These are phyloP conservation scores for Excoecaria cochinchinensis DNA, from an alignment of 345 rosid species.

Conservation along the genomic window DNA sequence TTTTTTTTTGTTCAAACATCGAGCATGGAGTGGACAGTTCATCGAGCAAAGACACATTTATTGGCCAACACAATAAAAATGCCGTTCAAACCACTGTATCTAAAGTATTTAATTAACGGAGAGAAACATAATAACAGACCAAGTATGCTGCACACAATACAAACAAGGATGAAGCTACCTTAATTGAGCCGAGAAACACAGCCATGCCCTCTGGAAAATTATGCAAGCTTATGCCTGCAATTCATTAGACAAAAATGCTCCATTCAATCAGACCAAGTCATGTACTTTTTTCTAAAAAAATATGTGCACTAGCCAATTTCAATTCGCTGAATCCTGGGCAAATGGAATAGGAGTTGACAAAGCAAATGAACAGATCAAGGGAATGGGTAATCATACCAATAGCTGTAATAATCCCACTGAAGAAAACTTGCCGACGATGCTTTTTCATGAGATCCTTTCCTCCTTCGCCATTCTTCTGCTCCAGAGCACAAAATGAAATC, in stretches of 20 bases:
- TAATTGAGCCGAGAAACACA: constrained; percentile 92
- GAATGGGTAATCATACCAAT: constrained; percentile 52
- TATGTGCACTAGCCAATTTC: not conserved
- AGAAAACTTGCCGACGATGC: constrained; percentile 86
- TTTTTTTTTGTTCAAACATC: not conserved
- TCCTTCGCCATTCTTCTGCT: constrained; percentile 66
- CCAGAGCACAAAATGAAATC: constrained; percentile 30
- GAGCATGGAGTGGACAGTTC: not conserved
- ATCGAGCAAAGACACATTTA: not conserved
- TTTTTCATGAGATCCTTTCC: constrained; percentile 84
- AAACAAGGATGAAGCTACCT: constrained; percentile 47
- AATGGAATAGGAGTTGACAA: constrained; percentile 4
- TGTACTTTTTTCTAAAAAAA: not conserved
- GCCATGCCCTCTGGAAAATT: constrained; percentile 99
- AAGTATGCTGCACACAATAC: not conserved
- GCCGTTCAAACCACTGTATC: not conserved
- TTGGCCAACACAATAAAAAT: not conserved
- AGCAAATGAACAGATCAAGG: not conserved
- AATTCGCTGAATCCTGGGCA: not conserved
- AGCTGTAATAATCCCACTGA: constrained; percentile 90
- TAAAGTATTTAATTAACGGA: not conserved
- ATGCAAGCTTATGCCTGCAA: constrained; percentile 96
- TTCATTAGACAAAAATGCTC: constrained; percentile 14
- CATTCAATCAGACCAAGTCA: constrained; percentile 15
- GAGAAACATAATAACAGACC: not conserved